Percentiles rank a stretch among this genome's conserved stretches.
Conservation (phyloP, 2,329 filamentous ascomycete species). For the Curvularia sp. region DNA sequence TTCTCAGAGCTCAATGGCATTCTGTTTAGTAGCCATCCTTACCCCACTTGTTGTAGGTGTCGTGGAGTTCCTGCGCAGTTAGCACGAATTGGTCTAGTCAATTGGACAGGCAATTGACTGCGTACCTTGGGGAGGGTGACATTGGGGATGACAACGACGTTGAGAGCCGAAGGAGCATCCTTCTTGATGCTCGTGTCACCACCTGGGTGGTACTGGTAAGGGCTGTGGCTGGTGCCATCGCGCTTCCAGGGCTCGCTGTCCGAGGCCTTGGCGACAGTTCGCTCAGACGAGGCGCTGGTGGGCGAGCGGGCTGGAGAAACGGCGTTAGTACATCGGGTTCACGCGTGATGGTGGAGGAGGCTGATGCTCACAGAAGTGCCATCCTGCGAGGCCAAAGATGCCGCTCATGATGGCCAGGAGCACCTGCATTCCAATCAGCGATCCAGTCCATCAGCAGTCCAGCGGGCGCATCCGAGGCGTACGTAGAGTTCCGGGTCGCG, state of each 20-base stretch:
- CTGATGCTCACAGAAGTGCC: constrained; percentile 74
- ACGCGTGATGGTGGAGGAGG: neutral
- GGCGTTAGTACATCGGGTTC: constrained; percentile 19
- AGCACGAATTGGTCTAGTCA: neutral
- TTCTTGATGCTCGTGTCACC: constrained; percentile 80
- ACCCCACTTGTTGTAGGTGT: constrained; percentile 99
- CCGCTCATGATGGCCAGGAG: constrained; percentile 90
- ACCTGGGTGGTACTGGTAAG: constrained; percentile 75
- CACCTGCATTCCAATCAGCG: constrained; percentile 65
- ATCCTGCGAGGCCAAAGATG: constrained; percentile 86
- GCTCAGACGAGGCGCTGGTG: constrained; percentile 83
- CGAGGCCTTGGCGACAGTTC: constrained; percentile 73
- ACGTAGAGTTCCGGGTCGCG: constrained; percentile 78
- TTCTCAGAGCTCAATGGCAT: neutral
- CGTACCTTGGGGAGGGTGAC: constrained; percentile 81
- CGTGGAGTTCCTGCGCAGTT: constrained; percentile 76
- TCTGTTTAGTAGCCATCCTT: constrained; percentile 79
- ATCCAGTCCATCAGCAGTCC: neutral
- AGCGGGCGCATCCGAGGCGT: constrained; percentile 43
- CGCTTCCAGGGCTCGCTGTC: constrained; percentile 92
- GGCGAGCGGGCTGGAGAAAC: constrained; percentile 73
- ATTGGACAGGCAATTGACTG: neutral
- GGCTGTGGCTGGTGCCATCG: constrained; percentile 58
- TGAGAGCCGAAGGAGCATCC: constrained; percentile 93
- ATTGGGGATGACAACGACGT: constrained; percentile 91